These are phyloP conservation scores for Clarireedia monteithiana DNA, from an alignment of 2,329 filamentous ascomycete genomes.

Conservation along the genomic window DNA sequence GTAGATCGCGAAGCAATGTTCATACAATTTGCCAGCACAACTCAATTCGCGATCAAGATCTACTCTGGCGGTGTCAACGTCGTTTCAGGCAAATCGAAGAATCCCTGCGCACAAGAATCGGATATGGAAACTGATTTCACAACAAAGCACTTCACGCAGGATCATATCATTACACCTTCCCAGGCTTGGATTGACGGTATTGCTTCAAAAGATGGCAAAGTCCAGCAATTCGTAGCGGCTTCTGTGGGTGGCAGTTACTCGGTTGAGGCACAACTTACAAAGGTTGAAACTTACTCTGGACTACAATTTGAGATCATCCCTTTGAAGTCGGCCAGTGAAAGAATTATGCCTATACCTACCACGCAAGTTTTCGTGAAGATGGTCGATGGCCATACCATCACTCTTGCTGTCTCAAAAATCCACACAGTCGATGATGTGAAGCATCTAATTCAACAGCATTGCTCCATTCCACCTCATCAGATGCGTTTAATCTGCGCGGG, in stretches of 20 bases:
- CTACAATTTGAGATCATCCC: conserved; percentile 7
- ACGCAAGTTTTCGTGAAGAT: conserved; percentile 68
- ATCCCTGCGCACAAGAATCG: neutral
- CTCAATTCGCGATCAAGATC: conserved; percentile 33
- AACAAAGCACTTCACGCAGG: conserved; percentile 28
- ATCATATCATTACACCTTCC: conserved; percentile 28
- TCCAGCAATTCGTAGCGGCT: conserved; percentile 11
- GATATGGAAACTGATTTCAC: neutral
- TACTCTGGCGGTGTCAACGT: conserved; percentile 36
- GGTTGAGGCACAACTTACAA: conserved; percentile 7
- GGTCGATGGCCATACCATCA: conserved; percentile 59
- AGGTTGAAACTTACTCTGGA: neutral
- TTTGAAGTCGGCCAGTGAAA: neutral
- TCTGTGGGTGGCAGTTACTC: conserved; percentile 6
- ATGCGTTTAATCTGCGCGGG: neutral
- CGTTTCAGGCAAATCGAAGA: conserved; percentile 29
- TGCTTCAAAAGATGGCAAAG: conserved; percentile 9
- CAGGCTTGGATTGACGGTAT: conserved; percentile 15
- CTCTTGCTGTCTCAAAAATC: conserved; percentile 30
- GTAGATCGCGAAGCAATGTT: conserved; percentile 36
- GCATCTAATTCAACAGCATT: neutral
- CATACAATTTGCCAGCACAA: conserved; percentile 29
- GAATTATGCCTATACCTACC: neutral
- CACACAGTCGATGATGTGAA: neutral
- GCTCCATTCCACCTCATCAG: neutral